phyloP scores from a whole-genome alignment of 2,329 filamentous ascomycete genomes.

The Lizonia empirigonia region DNA sequence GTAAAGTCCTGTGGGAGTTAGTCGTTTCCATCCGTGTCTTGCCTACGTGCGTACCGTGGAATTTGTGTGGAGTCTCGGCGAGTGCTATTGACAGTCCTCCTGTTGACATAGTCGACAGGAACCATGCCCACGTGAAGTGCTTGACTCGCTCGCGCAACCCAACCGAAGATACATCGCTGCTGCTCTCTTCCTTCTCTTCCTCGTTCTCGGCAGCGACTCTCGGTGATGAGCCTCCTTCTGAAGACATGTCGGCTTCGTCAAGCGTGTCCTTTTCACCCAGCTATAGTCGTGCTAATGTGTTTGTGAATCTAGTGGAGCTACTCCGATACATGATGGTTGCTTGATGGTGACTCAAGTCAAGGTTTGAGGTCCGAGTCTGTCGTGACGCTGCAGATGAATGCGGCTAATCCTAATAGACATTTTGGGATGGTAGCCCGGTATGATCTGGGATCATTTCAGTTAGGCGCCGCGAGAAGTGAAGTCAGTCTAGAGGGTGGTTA shows the following conservation, averaged over 20 bases:
- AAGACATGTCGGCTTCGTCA: not conserved
- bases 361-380: not conserved
- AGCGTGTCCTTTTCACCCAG: not conserved
- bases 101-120: constrained; percentile 54
- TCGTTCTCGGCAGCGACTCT: not conserved
- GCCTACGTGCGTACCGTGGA: constrained; percentile 22
- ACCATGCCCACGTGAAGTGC: constrained; percentile 55
- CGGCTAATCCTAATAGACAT: not conserved
- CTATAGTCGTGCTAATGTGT: not conserved
- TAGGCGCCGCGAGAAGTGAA: not conserved
- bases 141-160: constrained; percentile 31
- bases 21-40: not conserved
- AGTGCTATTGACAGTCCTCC: constrained; percentile 53
- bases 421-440: not conserved
- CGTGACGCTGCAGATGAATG: not conserved
- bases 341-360: not conserved
- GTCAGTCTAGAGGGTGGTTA: not conserved
- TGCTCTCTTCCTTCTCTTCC: constrained; percentile 3
- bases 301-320: not conserved
- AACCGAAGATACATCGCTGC: constrained; percentile 2
- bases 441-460: not conserved
- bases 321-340: not conserved
- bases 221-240: not conserved
- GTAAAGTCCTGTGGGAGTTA: constrained; percentile 49
- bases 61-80: constrained; percentile 50